These are phyloP conservation scores for Pyrenochaeta sp. DNA, from an alignment of 2,329 filamentous ascomycete genomes.

Conservation along the genomic window DNA sequence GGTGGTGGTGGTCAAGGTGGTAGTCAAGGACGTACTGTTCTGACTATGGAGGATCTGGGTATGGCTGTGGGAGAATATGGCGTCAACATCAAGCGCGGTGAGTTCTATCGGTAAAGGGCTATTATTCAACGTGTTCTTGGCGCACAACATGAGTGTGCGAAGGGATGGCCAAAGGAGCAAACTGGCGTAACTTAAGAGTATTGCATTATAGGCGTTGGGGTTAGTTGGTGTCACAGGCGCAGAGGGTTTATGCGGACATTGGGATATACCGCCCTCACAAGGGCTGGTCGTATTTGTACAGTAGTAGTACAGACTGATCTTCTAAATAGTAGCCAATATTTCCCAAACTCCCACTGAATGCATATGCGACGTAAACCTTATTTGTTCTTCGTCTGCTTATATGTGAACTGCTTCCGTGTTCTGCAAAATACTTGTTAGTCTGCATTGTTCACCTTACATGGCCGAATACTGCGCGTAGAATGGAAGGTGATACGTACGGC, in stretches of 20 bases:
- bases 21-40: conserved; percentile 87
- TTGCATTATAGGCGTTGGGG: conserved; percentile 41
- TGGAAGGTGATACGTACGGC: conserved; percentile 64
- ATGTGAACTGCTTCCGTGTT: conserved; percentile 72
- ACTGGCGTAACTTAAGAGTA: conserved; percentile 4
- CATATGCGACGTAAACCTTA: conserved; percentile 46
- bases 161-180: neutral
- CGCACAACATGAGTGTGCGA: neutral
- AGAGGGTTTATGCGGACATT: conserved; percentile 19
- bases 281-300: conserved; percentile 43
- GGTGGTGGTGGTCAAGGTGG: conserved; percentile 87
- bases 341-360: conserved; percentile 48
- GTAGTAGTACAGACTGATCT: conserved; percentile 40
- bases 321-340: conserved; percentile 43
- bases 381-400: conserved; percentile 77
- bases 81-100: conserved; percentile 94
- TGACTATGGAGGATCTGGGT: conserved; percentile 98
- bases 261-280: conserved; percentile 19
- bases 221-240: conserved; percentile 25
- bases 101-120: conserved; percentile 83
- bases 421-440: conserved; percentile 50
- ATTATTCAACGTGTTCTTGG: neutral
- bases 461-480: neutral
- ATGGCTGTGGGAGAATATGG: conserved; percentile 99
- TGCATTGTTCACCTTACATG: neutral